Base-by-base conservation (phyloP, 169 alveolate species). In the Plasmodium inui region DNA sequence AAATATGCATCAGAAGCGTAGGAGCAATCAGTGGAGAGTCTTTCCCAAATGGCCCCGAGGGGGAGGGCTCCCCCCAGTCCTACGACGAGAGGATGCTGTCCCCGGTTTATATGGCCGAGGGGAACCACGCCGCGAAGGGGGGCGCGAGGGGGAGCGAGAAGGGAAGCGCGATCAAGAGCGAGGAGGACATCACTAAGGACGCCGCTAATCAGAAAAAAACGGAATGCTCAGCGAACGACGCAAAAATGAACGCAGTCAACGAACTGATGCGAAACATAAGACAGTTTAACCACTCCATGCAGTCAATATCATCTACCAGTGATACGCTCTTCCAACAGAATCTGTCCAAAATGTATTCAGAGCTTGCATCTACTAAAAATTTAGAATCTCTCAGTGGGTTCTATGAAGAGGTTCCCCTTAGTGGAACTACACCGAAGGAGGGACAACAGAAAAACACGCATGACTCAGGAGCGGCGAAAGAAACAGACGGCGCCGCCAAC, bases 231-330 rank as follows among this genome's bases (percentile, higher is more conserved):
- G 78, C 39, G 79, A 50, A 84, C 28, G 85, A 72, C 28, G 41
- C 9, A 8, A 28, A 72, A 72, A 44, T 26, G 19, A 84, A 30
- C 39, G 57, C 93, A 46, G 84, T 84, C 10, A 73, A 84, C 37
- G 79, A 84, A 28, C n/a, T 84, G 0, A 73, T 84, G 93, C 53
- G 78, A 73, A 83, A 84, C 41, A 84, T 84, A 44, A 73, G 78
- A 46, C 30, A 72, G 14, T 84, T 84, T 39, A 84, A 84, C 41
- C 41, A 73, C 61, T 84, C 93, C 22, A 84, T 84, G 93, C 84
- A 84, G n/a, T 30, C 85, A 9, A 84, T 84, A 73, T 46, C 85
- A 2, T 71, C 84, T 17, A 84, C 83, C 34, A 61, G 57, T 6
- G 53, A 73, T 32, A 19, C 67, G n/a, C 22, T 22, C 28, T 46